These are phyloP conservation scores for Phoma sp. DNA, from an alignment of 2,329 filamentous ascomycete species.

Conservation along the genomic window DNA sequence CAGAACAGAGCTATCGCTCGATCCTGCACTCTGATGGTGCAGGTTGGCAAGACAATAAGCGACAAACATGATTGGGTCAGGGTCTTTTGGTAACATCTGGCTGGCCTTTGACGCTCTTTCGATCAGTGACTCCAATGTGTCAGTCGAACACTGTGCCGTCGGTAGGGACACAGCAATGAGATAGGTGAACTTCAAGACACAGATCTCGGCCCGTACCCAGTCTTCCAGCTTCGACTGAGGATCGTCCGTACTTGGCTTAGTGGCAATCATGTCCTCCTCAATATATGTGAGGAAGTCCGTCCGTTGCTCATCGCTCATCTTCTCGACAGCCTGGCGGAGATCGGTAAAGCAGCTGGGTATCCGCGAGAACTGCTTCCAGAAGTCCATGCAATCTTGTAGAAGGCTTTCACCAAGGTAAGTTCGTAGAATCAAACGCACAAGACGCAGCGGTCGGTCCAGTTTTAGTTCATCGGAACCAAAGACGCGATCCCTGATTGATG, in stretches of 20 bases:
- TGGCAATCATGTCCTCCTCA: slow-evolving; percentile 5
- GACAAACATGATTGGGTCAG: slow-evolving; percentile 30
- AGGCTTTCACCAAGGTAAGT: slow-evolving; percentile 16
- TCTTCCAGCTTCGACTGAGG: slow-evolving; percentile 9
- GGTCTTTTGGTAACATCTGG: slow-evolving; percentile 16
- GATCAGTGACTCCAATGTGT: slow-evolving; percentile 25
- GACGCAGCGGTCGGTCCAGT: slow-evolving; percentile 24
- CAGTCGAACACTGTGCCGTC: not conserved
- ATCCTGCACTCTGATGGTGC: slow-evolving; percentile 19
- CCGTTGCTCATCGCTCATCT: slow-evolving; percentile 21
- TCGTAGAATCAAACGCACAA: slow-evolving; percentile 26
- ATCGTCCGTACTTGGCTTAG: not conserved
- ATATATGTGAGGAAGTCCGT: slow-evolving; percentile 26
- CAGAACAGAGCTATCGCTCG: slow-evolving; percentile 3
- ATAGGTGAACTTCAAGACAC: slow-evolving; percentile 38
- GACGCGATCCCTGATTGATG: slow-evolving; percentile 15
- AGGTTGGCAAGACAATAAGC: slow-evolving; percentile 34
- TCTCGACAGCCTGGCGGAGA: slow-evolving; percentile 33
- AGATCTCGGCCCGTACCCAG: slow-evolving; percentile 30
- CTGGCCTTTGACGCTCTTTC: slow-evolving; percentile 28
- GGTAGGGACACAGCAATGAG: slow-evolving; percentile 33
- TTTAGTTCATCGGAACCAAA: slow-evolving; percentile 19
- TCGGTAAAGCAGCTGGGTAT: slow-evolving; percentile 39
- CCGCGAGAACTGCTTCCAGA: slow-evolving; percentile 29
- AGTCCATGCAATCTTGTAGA: slow-evolving; percentile 29